Evolutionary conservation across 1,284 basidiomycete genomes (phyloP), one percentile per base, ranked within the genome.

Genomic region (Trichosporon sp.): DNA sequence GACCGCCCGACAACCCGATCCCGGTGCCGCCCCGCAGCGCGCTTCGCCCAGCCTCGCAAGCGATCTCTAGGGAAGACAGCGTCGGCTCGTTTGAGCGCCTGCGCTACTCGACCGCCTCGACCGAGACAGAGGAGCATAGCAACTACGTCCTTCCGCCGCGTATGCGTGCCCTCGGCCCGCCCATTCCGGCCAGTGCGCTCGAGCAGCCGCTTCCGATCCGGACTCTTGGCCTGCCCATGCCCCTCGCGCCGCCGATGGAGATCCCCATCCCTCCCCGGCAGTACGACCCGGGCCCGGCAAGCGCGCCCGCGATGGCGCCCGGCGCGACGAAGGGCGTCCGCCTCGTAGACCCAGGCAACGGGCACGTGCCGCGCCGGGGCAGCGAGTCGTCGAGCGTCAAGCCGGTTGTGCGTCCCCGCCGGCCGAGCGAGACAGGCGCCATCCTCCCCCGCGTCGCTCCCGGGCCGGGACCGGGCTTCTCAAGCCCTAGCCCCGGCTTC

Each of bases 61-160:
- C 59, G 12, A 63, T 63, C 59, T 63, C 59, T 16, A 19, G 59
- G 32, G 59, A 35, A 5, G 59, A 63, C 59, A 63, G 59, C 59
- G 12, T 63, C 32, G 59, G 59, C 32, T 63, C 59, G 59, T 63
- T 63, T 35, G 59, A 63, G 16, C 59, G 59, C 7, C 32, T 63
- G 59, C 59, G 59, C 14, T 63, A 63, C 59, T 63, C 59, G 59
- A 63, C 59, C 14, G 59, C 59, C 14, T 63, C 59, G 59, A 63
- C 59, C 14, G 59, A 63, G 59, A 63, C 59, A 11, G 59, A 63
- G 8, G 59, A 63, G 59, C 59, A 63, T 32, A 63, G 59, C 59
- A 35, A 63, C 31, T 63, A 63, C 32, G 59, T 63, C 32, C 59
- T 63, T 8, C 59, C 59, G 3, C 59, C 59, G 59, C 59, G 59